phyloP scores from a whole-genome alignment of 768 basidiomycete genomes.

The Infundibulicybe gibba region DNA sequence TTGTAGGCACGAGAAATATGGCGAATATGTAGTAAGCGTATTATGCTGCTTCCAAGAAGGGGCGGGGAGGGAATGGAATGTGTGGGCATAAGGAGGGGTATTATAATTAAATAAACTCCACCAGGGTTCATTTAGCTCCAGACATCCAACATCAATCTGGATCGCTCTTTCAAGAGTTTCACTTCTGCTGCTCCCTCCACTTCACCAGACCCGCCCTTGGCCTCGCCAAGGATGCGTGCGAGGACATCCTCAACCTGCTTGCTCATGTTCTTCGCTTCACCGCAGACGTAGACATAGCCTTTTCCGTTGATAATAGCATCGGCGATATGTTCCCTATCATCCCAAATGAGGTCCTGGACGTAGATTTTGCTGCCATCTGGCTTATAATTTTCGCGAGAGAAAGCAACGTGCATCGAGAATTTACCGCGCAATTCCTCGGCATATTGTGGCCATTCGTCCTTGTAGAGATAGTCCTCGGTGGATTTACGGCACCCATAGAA shows the following conservation, averaged over 20 bases:
- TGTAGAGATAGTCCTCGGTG: conserved; percentile 89
- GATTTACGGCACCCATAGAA: conserved; percentile 96
- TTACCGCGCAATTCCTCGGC: conserved; percentile 84
- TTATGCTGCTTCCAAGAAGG: neutral
- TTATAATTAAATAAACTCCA: conserved; percentile 4
- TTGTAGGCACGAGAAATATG: conserved; percentile 6
- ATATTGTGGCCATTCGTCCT: conserved; percentile 93
- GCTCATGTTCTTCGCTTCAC: conserved; percentile 95
- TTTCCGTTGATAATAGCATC: conserved; percentile 91
- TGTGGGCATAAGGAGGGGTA: conserved; percentile 9
- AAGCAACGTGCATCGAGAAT: conserved; percentile 84
- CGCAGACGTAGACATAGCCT: conserved; percentile 97
- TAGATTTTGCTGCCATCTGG: conserved; percentile 95
- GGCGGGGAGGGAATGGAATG: conserved; percentile 3
- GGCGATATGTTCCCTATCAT: conserved; percentile 77
- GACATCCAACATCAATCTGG: conserved; percentile 82
- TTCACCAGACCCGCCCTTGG: conserved; percentile 86
- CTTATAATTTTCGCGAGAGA: conserved; percentile 90
- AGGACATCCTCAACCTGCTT: conserved; percentile 92
- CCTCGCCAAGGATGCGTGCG: conserved; percentile 81
- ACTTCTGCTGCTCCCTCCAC: conserved; percentile 90
- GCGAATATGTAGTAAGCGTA: conserved; percentile 6
- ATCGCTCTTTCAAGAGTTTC: conserved; percentile 93
- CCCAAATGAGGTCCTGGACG: conserved; percentile 96
- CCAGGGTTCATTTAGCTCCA: conserved; percentile 59